phyloP scores from a whole-genome alignment of 148 eudicot species.

The Rhododendron ovatum region DNA sequence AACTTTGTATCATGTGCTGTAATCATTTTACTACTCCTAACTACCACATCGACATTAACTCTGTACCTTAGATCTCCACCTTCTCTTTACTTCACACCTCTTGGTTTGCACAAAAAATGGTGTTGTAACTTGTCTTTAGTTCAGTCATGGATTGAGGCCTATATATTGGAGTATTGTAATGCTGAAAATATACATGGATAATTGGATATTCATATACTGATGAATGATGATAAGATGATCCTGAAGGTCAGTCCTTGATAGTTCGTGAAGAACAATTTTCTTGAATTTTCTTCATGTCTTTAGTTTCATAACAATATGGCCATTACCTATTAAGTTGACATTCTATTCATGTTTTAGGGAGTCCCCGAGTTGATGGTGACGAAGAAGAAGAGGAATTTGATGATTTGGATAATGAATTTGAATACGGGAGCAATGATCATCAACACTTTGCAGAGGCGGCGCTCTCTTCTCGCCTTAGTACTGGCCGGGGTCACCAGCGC shows the following conservation, averaged over 20 bases:
- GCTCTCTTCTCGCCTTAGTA: slow-evolving; percentile 22
- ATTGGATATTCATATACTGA: neutral
- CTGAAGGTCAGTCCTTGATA: neutral
- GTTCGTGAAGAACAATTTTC: neutral
- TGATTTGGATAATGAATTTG: slow-evolving; percentile 60
- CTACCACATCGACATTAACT: too few relatives aligned
- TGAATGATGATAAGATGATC: neutral
- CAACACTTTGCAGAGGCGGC: slow-evolving; percentile 30
- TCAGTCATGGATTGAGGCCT: neutral
- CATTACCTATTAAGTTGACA: neutral
- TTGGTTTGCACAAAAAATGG: neutral
- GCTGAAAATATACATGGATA: neutral
- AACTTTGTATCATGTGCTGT: neutral
- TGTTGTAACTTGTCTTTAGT: neutral
- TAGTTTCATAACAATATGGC: neutral
- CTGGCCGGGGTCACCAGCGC: slow-evolving; percentile 28
- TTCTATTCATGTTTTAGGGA: slow-evolving; percentile 27
- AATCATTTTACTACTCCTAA: too few relatives aligned
- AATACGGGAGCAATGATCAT: slow-evolving; percentile 21
- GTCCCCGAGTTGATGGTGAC: slow-evolving; percentile 68
- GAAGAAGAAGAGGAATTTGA: slow-evolving; percentile 72
- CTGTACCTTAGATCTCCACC: neutral
- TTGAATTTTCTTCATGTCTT: neutral
- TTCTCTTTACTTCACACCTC: neutral
- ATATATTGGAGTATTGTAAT: neutral